Evolutionary conservation across 441 rosid genomes (phyloP).

Genomic region (Erodium texanum): DNA sequence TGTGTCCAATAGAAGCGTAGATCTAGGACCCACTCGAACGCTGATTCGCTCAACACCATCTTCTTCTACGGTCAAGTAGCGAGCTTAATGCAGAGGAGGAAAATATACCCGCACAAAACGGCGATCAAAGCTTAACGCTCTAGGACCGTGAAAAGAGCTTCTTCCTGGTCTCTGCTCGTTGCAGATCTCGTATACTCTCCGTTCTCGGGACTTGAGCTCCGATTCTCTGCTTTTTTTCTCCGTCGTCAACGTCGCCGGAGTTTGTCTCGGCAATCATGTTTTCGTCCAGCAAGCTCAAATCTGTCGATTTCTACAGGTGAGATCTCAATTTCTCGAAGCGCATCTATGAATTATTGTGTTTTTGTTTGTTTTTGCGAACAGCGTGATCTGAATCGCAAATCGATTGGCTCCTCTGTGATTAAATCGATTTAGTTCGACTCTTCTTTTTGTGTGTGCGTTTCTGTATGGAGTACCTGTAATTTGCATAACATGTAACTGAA

Average conservation of each 20-base stretch:
- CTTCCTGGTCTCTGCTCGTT: background rate
- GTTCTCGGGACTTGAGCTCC: background rate
- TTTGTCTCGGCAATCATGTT: conserved; percentile 41
- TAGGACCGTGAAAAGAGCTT: background rate
- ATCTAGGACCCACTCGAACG: background rate
- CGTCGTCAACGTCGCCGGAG: background rate
- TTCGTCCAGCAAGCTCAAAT: conserved; percentile 67
- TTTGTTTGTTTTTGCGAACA: background rate
- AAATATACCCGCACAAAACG: background rate
- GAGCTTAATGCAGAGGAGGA: background rate
- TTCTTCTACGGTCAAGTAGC: background rate
- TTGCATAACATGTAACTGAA: background rate
- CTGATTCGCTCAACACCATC: background rate
- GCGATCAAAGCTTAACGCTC: background rate
- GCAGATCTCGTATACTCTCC: background rate
- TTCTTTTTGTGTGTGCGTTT: background rate
- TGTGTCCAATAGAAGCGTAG: background rate
- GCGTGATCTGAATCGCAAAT: background rate
- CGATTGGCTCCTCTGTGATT: background rate
- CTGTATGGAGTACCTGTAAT: background rate
- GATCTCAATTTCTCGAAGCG: conserved; percentile 22
- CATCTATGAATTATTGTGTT: background rate
- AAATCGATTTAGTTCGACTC: background rate
- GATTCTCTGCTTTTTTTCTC: background rate
- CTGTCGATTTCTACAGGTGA: conserved; percentile 92